Percentiles rank a stretch among this genome's conserved stretches.
phyloP scores from a whole-genome alignment of 2,329 filamentous ascomycete genomes.

The Diaporthe vexans region DNA sequence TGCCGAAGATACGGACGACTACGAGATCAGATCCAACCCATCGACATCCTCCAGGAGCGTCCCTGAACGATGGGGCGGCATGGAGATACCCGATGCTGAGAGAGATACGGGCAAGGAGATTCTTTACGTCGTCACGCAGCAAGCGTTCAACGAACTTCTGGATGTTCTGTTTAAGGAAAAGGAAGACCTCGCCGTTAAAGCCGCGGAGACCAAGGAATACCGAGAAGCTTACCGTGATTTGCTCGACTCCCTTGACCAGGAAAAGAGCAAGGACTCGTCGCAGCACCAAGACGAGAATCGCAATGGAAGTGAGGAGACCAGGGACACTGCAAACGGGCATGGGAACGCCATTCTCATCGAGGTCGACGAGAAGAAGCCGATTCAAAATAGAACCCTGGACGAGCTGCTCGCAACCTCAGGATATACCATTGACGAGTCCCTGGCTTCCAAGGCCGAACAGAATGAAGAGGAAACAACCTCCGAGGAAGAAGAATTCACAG shows the following conservation, averaged over 20 bases:
- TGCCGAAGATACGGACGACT: constrained; percentile 78
- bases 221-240: constrained; percentile 69
- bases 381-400: constrained; percentile 51
- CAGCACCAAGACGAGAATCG: constrained; percentile 27
- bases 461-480: constrained; percentile 37
- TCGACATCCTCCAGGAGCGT: constrained; percentile 81
- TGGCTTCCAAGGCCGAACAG: constrained; percentile 10
- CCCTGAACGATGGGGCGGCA: constrained; percentile 81
- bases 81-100: constrained; percentile 85
- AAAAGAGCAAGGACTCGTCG: constrained; percentile 22
- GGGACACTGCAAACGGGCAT: constrained; percentile 38
- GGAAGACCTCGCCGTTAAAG: constrained; percentile 81
- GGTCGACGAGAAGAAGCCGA: constrained; percentile 44
- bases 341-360: constrained; percentile 29
- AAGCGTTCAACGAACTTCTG: constrained; percentile 92
- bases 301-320: constrained; percentile 24
- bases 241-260: constrained; percentile 59
- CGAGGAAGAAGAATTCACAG: constrained; percentile 42
- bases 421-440: constrained; percentile 56
- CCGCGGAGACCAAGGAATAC: constrained; percentile 72
- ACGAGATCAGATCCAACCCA: constrained; percentile 78
- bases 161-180: constrained; percentile 86
- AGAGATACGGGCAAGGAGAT: constrained; percentile 89
- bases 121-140: constrained; percentile 90
- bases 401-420: constrained; percentile 61